phyloP scores from a whole-genome alignment of 352 stramenopile species.

The Pythium dissimile region DNA sequence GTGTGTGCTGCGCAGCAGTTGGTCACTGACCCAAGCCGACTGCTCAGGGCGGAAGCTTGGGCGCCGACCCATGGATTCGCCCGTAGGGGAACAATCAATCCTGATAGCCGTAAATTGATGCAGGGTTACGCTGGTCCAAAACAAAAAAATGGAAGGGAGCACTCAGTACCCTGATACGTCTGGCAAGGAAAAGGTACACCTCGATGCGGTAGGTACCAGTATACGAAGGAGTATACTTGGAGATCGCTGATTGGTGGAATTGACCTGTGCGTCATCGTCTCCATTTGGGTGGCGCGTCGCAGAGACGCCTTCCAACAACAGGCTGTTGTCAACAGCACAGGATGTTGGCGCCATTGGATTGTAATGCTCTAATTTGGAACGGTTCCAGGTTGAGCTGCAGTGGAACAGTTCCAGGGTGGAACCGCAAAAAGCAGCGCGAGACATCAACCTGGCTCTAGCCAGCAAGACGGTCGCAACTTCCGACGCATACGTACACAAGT shows the following conservation, averaged over 20 bases:
- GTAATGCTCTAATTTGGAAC: no score
- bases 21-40: conserved; percentile 8
- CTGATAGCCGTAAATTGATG: background rate
- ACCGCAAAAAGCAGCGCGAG: no score
- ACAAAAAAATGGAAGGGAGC: background rate
- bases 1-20: background rate
- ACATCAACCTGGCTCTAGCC: no score
- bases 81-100: no score
- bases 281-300: background rate
- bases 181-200: background rate
- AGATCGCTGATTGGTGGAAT: background rate
- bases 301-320: no score
- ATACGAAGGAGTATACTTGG: background rate
- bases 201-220: background rate
- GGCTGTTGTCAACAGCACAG: no score
- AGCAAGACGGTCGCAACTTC: no score
- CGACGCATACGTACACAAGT: no score
- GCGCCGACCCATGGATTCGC: background rate
- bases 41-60: background rate
- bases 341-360: no score
- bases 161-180: background rate
- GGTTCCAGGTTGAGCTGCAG: no score
- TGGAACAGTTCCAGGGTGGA: no score
- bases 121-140: background rate
- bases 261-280: background rate